Evolutionary conservation across 2,329 filamentous ascomycete genomes (phyloP), one percentile per base, ranked within the genome.

Genomic region (Coniochaeta pulveracea): DNA sequence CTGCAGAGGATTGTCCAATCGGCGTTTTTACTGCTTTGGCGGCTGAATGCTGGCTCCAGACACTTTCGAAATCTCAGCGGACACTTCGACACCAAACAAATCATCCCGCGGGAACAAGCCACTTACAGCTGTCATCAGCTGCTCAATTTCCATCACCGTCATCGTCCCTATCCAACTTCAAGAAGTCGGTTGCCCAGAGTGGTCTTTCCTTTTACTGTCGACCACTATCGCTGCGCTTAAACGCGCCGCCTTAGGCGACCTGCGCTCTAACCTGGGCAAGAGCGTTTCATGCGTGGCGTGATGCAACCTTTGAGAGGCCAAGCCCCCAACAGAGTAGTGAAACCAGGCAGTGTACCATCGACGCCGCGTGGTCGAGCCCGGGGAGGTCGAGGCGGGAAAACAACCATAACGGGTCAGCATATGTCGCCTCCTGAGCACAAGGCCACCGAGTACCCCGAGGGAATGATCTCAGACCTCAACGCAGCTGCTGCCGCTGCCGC

Each of bases 241-340:
- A n/a, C n/a, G n/a, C n/a, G n/a, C n/a, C n/a, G n/a, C n/a, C n/a
- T n/a, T n/a, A n/a, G n/a, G n/a, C n/a, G n/a, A n/a, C n/a, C n/a
- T n/a, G n/a, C n/a, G n/a, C n/a, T n/a, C n/a, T n/a, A n/a, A n/a
- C n/a, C n/a, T n/a, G n/a, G n/a, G n/a, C n/a, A n/a, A n/a, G n/a
- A n/a, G 17, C 41, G 34, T 36, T 30, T 35, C 21, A 58, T 57
- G 55, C 56, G 53, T 38, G 54, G 52, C 40, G 48, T 54, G 40
- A 47, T 56, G 34, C 54, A 52, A 42, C 45, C 56, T 30, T 40
- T 46, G 37, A 58, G 58, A 35, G 56, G 47, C 41, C 55, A 46
- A 41, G 58, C 58, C 34, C 54, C 54, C 22, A 57, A 47, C 50
- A 65, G 63, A 48, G 60, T 66, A 45, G 57, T 55, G 34, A 68